Evolutionary conservation across 1,284 basidiomycete genomes (phyloP), one percentile per base, ranked within the genome.

Genomic region (Puccinia triticina): DNA sequence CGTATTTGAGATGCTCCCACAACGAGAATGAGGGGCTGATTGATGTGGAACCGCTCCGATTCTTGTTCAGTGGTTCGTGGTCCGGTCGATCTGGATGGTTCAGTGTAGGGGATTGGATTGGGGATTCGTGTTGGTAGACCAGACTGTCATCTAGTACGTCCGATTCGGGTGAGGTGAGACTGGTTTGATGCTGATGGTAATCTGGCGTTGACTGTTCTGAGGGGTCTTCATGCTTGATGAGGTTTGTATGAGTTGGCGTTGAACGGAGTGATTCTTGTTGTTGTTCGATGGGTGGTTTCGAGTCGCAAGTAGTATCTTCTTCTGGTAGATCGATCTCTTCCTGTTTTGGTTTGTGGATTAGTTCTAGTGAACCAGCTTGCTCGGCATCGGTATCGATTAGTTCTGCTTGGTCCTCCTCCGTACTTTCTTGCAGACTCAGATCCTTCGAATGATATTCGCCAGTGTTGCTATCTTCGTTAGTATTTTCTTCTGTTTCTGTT

Each of bases 1-100:
- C 87, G 85, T 95, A 94, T 32, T 92, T 89, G 37, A 97, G 89
- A 86, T 97, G 96, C 84, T 96, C 94, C 94, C 94, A 96, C 32
- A 97, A 86, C 14, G 94, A 94, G 86, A 93, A 93, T 0, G 93
- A 91, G 3, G 40, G 64, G 40, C 43, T 77, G 29, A 64, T 71
- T 66, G 59, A 61, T 61, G 26, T 23, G 3, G 14, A 11, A 12
- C 3, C 18, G 16, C 59, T 34, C 32, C 29, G 26, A 34, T 29
- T 61, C 59, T 32, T 43, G n/a, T 32, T 43, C 1, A 21, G 37
- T 69, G 66, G 8, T 29, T 69, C 37, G 16, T 46, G 66, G 5
- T 48, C 11, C 18, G n/a, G 21, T 64, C 34, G 74, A 76, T 61
- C 23, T 1, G 3, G 48, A 50, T 40, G 50, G 29, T 40, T 57